Percentiles rank a stretch among this genome's conserved stretches.
Evolutionary conservation across 768 basidiomycete species (phyloP).

Genomic region (Coprinopsis sp.): DNA sequence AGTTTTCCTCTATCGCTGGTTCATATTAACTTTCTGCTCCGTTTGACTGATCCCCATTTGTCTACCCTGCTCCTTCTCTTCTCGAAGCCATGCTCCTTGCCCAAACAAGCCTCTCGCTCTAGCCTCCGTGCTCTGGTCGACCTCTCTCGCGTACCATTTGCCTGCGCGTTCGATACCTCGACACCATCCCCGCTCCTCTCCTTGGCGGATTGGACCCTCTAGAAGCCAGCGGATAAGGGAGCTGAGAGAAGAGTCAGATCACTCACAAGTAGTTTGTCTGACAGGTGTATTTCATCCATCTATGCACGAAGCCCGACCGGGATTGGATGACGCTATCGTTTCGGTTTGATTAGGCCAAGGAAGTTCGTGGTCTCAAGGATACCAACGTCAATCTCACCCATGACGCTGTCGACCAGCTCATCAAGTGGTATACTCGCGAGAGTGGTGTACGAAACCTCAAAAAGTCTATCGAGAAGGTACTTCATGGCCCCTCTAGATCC

Average conservation of each 20-base stretch:
- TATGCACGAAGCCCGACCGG: not conserved
- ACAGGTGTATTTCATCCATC: conserved; percentile 38
- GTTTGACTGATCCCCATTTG: too few species aligned
- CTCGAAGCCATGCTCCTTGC: too few species aligned
- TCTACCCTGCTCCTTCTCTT: too few species aligned
- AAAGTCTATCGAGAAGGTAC: conserved; percentile 97
- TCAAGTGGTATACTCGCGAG: conserved; percentile 96
- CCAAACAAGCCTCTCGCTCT: conserved; percentile 1
- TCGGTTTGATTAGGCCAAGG: conserved; percentile 80
- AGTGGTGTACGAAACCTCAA: conserved; percentile 95
- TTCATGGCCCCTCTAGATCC: conserved; percentile 3
- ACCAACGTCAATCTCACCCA: conserved; percentile 79
- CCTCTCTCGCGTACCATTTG: conserved; percentile 92
- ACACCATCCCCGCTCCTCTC: conserved; percentile 90
- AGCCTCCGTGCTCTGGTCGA: conserved; percentile 98
- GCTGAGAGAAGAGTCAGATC: conserved; percentile 87
- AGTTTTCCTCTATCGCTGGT: too few species aligned
- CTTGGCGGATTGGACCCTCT: conserved; percentile 96
- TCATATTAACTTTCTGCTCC: too few species aligned
- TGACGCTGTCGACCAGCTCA: conserved; percentile 77
- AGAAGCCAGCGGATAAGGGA: conserved; percentile 91
- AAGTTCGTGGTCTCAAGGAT: conserved; percentile 78
- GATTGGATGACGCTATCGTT: not conserved
- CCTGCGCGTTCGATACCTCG: conserved; percentile 96
- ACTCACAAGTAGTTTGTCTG: conserved; percentile 86